phyloP scores from a whole-genome alignment of 2,329 filamentous ascomycete genomes.

The Fusarium pseudoanthophilum region DNA sequence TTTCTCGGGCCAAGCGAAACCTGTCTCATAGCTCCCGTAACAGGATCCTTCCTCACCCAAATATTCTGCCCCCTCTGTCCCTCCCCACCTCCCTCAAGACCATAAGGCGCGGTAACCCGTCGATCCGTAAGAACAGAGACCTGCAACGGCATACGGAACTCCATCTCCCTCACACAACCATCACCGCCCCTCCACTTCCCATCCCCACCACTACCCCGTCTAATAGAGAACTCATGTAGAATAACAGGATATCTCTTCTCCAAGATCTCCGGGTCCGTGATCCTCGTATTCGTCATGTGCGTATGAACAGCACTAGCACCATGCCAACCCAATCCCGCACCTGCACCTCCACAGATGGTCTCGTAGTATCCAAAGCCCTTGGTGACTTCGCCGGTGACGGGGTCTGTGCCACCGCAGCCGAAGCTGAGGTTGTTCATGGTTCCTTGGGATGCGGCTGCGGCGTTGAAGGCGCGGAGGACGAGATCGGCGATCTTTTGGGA shows the following conservation, averaged over 20 bases:
- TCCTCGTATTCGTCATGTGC: conserved; percentile 54
- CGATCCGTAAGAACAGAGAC: conserved; percentile 83
- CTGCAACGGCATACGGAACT: conserved; percentile 81
- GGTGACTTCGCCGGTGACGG: conserved; percentile 37
- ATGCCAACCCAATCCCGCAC: conserved; percentile 46
- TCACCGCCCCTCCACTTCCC: conserved; percentile 79
- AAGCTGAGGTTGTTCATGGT: conserved; percentile 85
- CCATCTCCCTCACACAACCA: conserved; percentile 81
- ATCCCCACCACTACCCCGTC: conserved; percentile 59
- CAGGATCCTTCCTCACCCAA: conserved; percentile 62
- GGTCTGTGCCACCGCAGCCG: conserved; percentile 66
- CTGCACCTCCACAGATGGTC: conserved; percentile 49
- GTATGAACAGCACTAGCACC: conserved; percentile 48
- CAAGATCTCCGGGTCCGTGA: conserved; percentile 51
- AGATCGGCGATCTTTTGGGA: conserved; percentile 66
- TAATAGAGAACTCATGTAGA: conserved; percentile 47
- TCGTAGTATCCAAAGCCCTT: conserved; percentile 52
- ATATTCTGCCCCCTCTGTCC: conserved; percentile 75
- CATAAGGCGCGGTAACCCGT: conserved; percentile 79
- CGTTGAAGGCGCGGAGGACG: conserved; percentile 78
- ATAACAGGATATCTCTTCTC: conserved; percentile 51
- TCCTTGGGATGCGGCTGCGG: conserved; percentile 80
- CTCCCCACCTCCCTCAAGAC: conserved; percentile 76
- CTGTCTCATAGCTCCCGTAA: conserved; percentile 48
- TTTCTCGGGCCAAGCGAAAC: conserved; percentile 39